Evolutionary conservation across 768 basidiomycete species (phyloP), one percentile per base, ranked within the genome.

Genomic region (Podaxis rugospora): DNA sequence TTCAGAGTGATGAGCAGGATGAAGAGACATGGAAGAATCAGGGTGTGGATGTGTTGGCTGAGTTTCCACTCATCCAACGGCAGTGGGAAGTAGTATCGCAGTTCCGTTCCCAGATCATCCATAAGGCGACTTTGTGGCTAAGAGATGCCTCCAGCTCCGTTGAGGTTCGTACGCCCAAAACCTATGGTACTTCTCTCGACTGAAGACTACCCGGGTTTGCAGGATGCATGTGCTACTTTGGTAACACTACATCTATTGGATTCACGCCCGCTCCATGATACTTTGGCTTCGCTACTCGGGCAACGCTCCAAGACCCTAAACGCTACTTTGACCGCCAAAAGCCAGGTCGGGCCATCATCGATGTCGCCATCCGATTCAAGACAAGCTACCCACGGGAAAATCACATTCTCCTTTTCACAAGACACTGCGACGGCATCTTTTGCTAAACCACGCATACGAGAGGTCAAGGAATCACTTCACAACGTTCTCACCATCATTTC

Each of bases 11-110:
- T 16, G 80, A 85, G 10, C 82, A 84, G 52, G 88, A 88, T 46
- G 88, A 85, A 46, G 82, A 81, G 50, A 72, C 75, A 27, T 88
- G 87, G 88, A 72, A 70, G 18, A 73, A 70, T 50, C 81, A 83
- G 62, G 85, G 87, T 0, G 79, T 92, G 35, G 81, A 87, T 68
- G 80, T 91, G 18, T 56, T 79, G 69, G 90, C 85, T 51, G 92
- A 95, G 72, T 89, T 95, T 65, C 93, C 95, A 27, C 77, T 98
- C 4, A 84, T 93, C 2, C 90, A 93, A 65, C 87, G 93, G 37
- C 95, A 98, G 73, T 98, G 95, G 95, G 95, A 96, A 60, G 80
- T 85, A 0, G 85, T 98, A 6, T 84, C 87, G 4, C 92, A 90
- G 65, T 93, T 96, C 69, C 87, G 93, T 47, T 78, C 88, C 0